These are phyloP conservation scores for Viola odorata DNA, from an alignment of 345 rosid species.

Conservation along the genomic window DNA sequence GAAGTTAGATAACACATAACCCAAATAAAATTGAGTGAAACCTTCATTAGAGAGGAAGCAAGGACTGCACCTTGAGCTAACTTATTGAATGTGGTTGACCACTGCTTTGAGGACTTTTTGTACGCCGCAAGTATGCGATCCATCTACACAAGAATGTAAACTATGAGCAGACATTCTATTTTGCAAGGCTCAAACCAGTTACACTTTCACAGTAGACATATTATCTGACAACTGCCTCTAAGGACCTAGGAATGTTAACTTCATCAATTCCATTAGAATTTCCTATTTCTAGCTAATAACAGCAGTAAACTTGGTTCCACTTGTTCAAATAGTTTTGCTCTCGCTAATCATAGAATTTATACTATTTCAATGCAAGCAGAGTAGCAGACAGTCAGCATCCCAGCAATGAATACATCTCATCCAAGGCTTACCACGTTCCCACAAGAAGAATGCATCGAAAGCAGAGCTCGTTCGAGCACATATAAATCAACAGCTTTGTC, in stretches of 20 bases:
- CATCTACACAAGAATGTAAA: constrained; percentile 48
- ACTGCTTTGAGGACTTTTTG: constrained; percentile 90
- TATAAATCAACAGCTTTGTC: constrained; percentile 95
- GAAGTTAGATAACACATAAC: not conserved
- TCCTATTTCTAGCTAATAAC: not conserved
- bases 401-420: not conserved
- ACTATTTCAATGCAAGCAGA: no score
- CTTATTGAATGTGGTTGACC: constrained; percentile 93
- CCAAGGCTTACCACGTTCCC: constrained; percentile 79
- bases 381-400: not conserved
- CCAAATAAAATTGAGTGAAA: not conserved
- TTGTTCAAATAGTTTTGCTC: not conserved
- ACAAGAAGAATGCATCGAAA: constrained; percentile 93
- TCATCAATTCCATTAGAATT: not conserved
- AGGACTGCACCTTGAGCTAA: constrained; percentile 72
- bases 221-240: not conserved
- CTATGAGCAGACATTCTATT: not conserved
- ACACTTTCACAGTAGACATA: not conserved
- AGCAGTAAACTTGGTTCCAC: not conserved
- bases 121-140: constrained; percentile 68
- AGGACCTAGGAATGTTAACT: not conserved
- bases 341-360: not conserved
- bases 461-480: constrained; percentile 89
- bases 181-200: not conserved
- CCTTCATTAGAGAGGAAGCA: not conserved